phyloP scores from a whole-genome alignment of 1,284 basidiomycete genomes.

The Vanrija sp. region DNA sequence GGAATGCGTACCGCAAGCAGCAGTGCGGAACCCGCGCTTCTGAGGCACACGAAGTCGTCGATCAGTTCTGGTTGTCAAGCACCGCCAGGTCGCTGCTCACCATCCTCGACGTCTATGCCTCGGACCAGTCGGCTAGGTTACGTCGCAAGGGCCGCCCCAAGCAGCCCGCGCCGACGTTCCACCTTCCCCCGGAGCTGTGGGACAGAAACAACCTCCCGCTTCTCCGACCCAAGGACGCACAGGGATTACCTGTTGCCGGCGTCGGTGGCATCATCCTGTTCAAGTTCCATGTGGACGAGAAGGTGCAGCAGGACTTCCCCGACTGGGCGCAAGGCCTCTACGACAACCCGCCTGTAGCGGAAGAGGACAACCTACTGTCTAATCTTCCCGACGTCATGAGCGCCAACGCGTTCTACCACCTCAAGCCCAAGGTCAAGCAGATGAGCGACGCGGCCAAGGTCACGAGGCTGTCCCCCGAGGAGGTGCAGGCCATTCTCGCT shows the following conservation, averaged over 20 bases:
- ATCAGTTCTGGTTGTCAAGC: slow-evolving; percentile 40
- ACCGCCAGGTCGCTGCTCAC: slow-evolving; percentile 31
- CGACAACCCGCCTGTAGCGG: slow-evolving; percentile 42
- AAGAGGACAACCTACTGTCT: slow-evolving; percentile 31
- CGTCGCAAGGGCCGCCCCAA: slow-evolving; percentile 43
- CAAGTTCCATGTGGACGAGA: slow-evolving; percentile 44
- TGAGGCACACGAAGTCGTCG: slow-evolving; percentile 44
- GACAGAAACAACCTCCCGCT: slow-evolving; percentile 30
- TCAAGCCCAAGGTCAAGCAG: slow-evolving; percentile 25
- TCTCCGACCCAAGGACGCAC: slow-evolving; percentile 34
- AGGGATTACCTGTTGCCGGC: slow-evolving; percentile 34
- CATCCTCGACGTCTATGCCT: slow-evolving; percentile 36
- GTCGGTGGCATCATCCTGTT: slow-evolving; percentile 38
- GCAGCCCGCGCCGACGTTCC: slow-evolving; percentile 43
- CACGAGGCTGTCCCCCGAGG: slow-evolving; percentile 15
- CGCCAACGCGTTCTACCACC: slow-evolving; percentile 22
- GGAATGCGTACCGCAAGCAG: slow-evolving; percentile 41
- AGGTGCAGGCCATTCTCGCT: slow-evolving; percentile 28
- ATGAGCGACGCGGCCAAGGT: slow-evolving; percentile 17
- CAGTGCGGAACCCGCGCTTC: slow-evolving; percentile 23
- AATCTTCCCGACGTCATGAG: slow-evolving; percentile 33
- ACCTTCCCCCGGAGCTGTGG: slow-evolving; percentile 41
- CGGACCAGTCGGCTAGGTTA: slow-evolving; percentile 26
- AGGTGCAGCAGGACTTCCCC: slow-evolving; percentile 32
- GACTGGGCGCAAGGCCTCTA: slow-evolving; percentile 45